Evolutionary conservation across 2,329 filamentous ascomycete species (phyloP).

Genomic region (Claviceps fusiformis): DNA sequence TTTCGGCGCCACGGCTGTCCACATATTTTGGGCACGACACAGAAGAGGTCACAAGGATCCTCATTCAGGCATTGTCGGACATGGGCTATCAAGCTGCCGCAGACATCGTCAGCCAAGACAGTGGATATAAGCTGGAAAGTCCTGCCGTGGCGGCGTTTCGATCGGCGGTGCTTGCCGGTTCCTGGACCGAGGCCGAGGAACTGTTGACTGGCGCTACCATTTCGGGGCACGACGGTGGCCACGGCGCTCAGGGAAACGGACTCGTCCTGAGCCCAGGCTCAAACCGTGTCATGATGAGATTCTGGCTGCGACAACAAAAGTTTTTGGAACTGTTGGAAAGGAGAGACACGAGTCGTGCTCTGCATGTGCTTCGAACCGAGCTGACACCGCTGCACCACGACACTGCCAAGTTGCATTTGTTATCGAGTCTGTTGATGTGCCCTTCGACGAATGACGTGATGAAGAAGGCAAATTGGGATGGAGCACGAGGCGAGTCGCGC

Average conservation of each 20-base stretch:
- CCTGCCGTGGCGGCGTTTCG: conserved; percentile 77
- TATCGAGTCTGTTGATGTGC: conserved; percentile 89
- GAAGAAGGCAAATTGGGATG: conserved; percentile 71
- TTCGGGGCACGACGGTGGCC: conserved; percentile 16
- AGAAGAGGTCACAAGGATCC: conserved; percentile 81
- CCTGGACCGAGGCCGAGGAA: conserved; percentile 75
- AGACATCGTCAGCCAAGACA: conserved; percentile 60
- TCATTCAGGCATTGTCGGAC: conserved; percentile 83
- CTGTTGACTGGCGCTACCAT: conserved; percentile 49
- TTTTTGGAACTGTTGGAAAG: conserved; percentile 80
- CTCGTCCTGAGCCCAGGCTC: conserved; percentile 64
- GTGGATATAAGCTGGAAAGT: conserved; percentile 77
- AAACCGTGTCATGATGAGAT: conserved; percentile 68
- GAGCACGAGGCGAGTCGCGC: conserved; percentile 61
- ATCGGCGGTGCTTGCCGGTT: conserved; percentile 62
- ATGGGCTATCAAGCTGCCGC: conserved; percentile 76
- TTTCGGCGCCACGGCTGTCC: conserved; percentile 8
- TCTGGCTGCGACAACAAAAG: conserved; percentile 84
- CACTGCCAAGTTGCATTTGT: conserved; percentile 59
- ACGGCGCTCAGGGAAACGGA: conserved; percentile 33
- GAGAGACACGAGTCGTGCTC: conserved; percentile 56
- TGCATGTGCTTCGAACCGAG: conserved; percentile 76
- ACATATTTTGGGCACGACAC: conserved; percentile 74
- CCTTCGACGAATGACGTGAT: conserved; percentile 63
- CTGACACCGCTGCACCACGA: conserved; percentile 77